phyloP scores from a whole-genome alignment of 1,284 basidiomycete genomes.

The Austroboletus sp. region DNA sequence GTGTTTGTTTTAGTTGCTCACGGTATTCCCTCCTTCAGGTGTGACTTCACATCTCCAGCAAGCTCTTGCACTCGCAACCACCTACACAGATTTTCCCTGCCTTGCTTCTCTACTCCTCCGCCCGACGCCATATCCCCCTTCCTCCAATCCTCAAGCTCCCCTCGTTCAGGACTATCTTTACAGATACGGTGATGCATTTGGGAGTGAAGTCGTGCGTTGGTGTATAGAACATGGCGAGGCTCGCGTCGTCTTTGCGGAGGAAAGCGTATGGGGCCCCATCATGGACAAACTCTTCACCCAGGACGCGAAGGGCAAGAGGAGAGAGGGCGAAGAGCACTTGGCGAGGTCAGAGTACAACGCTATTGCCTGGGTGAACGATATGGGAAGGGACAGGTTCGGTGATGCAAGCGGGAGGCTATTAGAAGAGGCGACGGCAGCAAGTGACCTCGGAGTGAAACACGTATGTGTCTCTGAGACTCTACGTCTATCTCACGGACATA shows the following conservation, averaged over 20 bases:
- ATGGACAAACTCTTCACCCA: constrained; percentile 70
- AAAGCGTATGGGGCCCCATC: constrained; percentile 35
- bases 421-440: constrained; percentile 51
- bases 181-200: constrained; percentile 77
- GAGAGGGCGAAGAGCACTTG: constrained; percentile 16
- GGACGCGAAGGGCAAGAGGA: constrained; percentile 25
- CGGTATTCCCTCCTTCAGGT: constrained; percentile 30
- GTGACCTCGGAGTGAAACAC: constrained; percentile 63
- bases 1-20: neutral
- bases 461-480: constrained; percentile 36
- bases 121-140: constrained; percentile 54
- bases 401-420: constrained; percentile 63
- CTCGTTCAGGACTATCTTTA: constrained; percentile 72
- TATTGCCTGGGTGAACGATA: constrained; percentile 87
- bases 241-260: constrained; percentile 30
- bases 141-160: constrained; percentile 53
- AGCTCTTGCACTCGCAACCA: constrained; percentile 78
- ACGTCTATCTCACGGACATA: neutral
- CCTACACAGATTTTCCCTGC: constrained; percentile 77
- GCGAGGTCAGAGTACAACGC: constrained; percentile 33
- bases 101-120: constrained; percentile 78
- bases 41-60: constrained; percentile 55
- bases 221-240: constrained; percentile 67
- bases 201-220: constrained; percentile 83
- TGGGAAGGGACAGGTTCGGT: constrained; percentile 64